Conservation (phyloP, 2,329 filamentous ascomycete genomes). For the Huntiella savannae region DNA sequence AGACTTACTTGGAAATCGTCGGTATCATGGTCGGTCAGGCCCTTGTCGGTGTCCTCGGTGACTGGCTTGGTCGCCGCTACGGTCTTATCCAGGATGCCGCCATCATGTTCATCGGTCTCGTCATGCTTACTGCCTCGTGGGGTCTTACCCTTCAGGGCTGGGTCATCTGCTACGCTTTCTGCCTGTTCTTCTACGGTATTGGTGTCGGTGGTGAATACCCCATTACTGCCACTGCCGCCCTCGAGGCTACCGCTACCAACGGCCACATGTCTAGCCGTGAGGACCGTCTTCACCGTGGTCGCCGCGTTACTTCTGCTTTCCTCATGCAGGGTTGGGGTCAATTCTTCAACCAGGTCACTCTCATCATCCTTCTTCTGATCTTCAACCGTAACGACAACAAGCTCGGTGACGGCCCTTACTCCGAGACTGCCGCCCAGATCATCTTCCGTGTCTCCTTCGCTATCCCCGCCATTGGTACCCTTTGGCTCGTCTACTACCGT, state of each 20-base stretch:
- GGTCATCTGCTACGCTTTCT: slow-evolving; percentile 95
- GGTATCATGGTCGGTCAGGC: slow-evolving; percentile 94
- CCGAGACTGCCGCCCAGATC: slow-evolving; percentile 59
- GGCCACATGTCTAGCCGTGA: slow-evolving; percentile 79
- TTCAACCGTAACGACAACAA: slow-evolving; percentile 39
- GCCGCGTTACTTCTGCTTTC: slow-evolving; percentile 89
- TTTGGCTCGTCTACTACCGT: slow-evolving; percentile 94
- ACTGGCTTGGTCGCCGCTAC: slow-evolving; percentile 77
- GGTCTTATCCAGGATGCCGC: slow-evolving; percentile 84
- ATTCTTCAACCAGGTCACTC: slow-evolving; percentile 76
- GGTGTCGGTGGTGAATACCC: slow-evolving; percentile 78
- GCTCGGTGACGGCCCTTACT: slow-evolving; percentile 58
- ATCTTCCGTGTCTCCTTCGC: slow-evolving; percentile 86
- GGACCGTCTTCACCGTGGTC: slow-evolving; percentile 84
- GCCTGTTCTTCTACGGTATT: slow-evolving; percentile 58
- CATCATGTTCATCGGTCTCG: slow-evolving; percentile 83
- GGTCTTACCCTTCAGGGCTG: slow-evolving; percentile 73
- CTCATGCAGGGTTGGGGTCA: slow-evolving; percentile 98
- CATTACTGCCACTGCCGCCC: slow-evolving; percentile 87
- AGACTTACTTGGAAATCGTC: slow-evolving; percentile 73
- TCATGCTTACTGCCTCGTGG: slow-evolving; percentile 88
- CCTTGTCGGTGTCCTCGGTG: slow-evolving; percentile 53
- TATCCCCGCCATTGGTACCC: slow-evolving; percentile 71
- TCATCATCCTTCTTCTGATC: slow-evolving; percentile 72
- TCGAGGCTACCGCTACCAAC: slow-evolving; percentile 74